Percentiles rank a stretch among this genome's conserved stretches.
Evolutionary conservation across 139 green algal genomes (phyloP).

Genomic region (Chlorella sorokiniana): DNA sequence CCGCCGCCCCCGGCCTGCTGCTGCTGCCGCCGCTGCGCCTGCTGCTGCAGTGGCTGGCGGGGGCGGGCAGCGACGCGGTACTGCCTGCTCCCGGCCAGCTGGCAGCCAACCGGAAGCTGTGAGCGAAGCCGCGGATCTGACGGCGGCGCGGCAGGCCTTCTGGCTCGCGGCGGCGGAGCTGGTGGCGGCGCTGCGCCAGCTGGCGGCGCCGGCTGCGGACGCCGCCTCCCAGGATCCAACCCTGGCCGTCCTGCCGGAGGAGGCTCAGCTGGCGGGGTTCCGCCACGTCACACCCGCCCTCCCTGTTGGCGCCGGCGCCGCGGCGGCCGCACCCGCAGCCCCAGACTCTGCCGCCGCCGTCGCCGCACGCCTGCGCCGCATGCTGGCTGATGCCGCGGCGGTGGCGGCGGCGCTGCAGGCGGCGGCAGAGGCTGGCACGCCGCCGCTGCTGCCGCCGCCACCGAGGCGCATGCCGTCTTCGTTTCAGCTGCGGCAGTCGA

Average conservation of each 20-base stretch:
- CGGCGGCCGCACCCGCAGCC: neutral
- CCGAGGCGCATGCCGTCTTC: neutral
- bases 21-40: slow-evolving; percentile 29
- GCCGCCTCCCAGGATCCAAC: neutral
- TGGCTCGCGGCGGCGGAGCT: slow-evolving; percentile 5
- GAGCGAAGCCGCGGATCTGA: neutral
- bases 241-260: neutral
- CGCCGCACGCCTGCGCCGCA: neutral
- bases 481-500: neutral
- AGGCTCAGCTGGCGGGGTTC: neutral
- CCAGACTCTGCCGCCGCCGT: neutral
- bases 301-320: neutral
- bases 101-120: neutral
- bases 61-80: neutral
- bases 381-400: neutral
- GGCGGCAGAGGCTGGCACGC: neutral
- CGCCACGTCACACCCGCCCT: neutral
- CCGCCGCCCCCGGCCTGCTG: neutral
- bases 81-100: neutral
- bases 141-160: neutral
- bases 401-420: neutral
- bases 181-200: neutral
- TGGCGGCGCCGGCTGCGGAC: neutral
- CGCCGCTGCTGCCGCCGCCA: neutral
- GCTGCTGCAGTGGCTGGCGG: slow-evolving; percentile 12